Percentiles rank a stretch among this genome's conserved stretches.
These are phyloP conservation scores for Phytophthora citricola DNA, from an alignment of 352 stramenopile species.

Conservation along the genomic window DNA sequence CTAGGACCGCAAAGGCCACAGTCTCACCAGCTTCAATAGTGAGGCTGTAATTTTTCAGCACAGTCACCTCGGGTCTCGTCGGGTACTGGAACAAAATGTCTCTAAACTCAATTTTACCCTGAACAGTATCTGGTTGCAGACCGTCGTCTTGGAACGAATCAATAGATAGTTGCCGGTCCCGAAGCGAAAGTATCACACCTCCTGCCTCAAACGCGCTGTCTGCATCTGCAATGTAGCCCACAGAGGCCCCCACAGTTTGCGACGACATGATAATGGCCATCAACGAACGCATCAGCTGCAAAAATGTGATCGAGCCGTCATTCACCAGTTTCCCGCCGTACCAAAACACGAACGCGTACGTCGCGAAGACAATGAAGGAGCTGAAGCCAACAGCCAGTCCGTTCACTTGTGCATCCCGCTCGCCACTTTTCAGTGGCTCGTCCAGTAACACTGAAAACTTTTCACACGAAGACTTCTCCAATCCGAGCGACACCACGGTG, in stretches of 20 bases:
- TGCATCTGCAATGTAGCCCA: conserved; percentile 33
- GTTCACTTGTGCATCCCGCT: conserved; percentile 37
- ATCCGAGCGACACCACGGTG: conserved; percentile 43
- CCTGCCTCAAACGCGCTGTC: conserved; percentile 46
- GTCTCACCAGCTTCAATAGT: conserved; percentile 41
- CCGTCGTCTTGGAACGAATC: conserved; percentile 36
- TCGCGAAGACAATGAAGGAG: conserved; percentile 54
- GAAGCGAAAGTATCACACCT: conserved; percentile 26
- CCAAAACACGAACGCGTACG: conserved; percentile 63
- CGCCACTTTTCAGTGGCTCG: conserved; percentile 25
- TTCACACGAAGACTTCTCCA: conserved; percentile 15
- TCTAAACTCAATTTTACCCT: conserved; percentile 43
- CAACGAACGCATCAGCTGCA: conserved; percentile 51
- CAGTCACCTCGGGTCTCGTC: conserved; percentile 38
- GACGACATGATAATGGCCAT: conserved; percentile 65
- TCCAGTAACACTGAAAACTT: conserved; percentile 30
- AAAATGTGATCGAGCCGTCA: conserved; percentile 44
- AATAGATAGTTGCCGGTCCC: conserved; percentile 25
- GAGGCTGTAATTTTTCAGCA: conserved; percentile 42
- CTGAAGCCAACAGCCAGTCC: conserved; percentile 67
- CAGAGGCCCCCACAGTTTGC: conserved; percentile 40
- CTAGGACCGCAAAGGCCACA: conserved; percentile 45
- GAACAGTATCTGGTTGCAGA: conserved; percentile 13
- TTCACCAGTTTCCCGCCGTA: conserved; percentile 58
- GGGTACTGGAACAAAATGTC: conserved; percentile 51